phyloP scores from a whole-genome alignment of 1,284 basidiomycete species.

The Trichosporon inkin region DNA sequence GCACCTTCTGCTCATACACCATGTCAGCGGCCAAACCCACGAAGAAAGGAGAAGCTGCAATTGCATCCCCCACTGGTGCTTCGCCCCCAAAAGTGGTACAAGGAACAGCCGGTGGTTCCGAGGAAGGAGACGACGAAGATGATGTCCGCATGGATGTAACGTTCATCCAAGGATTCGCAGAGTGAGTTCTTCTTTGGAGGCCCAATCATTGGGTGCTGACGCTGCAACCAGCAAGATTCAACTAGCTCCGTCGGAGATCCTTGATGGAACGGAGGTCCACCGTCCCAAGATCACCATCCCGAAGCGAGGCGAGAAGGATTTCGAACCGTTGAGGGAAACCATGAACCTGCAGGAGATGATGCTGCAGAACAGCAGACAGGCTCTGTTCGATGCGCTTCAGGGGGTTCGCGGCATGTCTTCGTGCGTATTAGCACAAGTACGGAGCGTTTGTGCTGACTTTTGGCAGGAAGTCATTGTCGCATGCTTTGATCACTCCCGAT shows the following conservation, averaged over 20 bases:
- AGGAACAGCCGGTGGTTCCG: neutral
- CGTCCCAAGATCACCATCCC: slow-evolving; percentile 61
- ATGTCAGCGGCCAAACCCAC: no score
- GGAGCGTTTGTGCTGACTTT: neutral
- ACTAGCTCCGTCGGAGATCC: slow-evolving; percentile 30
- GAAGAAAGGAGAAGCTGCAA: no score
- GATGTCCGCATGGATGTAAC: slow-evolving; percentile 34
- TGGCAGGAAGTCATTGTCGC: slow-evolving; percentile 48
- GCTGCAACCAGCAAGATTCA: slow-evolving; percentile 37
- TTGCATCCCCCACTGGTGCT: neutral
- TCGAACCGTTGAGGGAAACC: slow-evolving; percentile 67
- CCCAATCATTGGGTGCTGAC: neutral
- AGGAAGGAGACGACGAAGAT: slow-evolving; percentile 30
- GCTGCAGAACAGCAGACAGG: slow-evolving; percentile 72
- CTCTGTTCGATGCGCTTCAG: slow-evolving; percentile 77
- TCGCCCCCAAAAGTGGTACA: neutral
- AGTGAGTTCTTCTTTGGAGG: slow-evolving; percentile 19
- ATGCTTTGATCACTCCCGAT: slow-evolving; percentile 40
- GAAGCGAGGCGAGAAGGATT: slow-evolving; percentile 92
- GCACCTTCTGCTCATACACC: neutral
- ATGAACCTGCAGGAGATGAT: slow-evolving; percentile 64
- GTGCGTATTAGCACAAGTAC: slow-evolving; percentile 50
- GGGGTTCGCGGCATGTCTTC: slow-evolving; percentile 68
- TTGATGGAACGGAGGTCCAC: slow-evolving; percentile 13
- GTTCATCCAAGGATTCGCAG: slow-evolving; percentile 37